phyloP scores from a whole-genome alignment of 176 grass and related monocot species.

The Raddia guianensis region DNA sequence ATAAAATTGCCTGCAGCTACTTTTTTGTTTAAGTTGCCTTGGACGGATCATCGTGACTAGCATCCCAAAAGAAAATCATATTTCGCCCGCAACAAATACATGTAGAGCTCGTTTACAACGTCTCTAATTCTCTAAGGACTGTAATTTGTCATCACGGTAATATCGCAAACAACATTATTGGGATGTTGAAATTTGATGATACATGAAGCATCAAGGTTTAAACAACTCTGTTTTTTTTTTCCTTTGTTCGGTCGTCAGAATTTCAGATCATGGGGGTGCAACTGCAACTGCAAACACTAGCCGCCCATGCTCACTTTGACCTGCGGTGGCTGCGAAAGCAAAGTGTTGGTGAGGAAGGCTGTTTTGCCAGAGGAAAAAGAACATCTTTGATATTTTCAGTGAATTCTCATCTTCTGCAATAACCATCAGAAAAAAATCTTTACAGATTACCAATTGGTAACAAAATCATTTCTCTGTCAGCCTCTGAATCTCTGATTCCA shows the following conservation, averaged over 20 bases:
- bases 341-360: not conserved
- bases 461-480: conserved; percentile 51
- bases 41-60: no score
- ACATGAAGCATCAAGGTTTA: not conserved
- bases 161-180: no score
- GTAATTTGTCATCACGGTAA: no score
- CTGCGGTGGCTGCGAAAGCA: not conserved
- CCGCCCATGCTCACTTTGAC: not conserved
- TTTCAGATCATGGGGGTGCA: not conserved
- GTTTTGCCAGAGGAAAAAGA: not conserved
- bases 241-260: not conserved
- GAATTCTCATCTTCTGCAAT: conserved; percentile 28
- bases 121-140: no score
- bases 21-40: no score
- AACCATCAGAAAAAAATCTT: conserved; percentile 27
- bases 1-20: no score
- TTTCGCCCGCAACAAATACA: no score
- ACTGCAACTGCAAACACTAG: not conserved
- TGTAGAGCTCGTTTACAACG: no score
- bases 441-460: conserved; percentile 50
- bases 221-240: not conserved
- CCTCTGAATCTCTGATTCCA: conserved; percentile 33
- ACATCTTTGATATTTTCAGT: not conserved
- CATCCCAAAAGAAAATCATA: no score
- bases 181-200: not conserved